Conservation (phyloP, 2,329 filamentous ascomycete species). For the Ascochyta pisi region DNA sequence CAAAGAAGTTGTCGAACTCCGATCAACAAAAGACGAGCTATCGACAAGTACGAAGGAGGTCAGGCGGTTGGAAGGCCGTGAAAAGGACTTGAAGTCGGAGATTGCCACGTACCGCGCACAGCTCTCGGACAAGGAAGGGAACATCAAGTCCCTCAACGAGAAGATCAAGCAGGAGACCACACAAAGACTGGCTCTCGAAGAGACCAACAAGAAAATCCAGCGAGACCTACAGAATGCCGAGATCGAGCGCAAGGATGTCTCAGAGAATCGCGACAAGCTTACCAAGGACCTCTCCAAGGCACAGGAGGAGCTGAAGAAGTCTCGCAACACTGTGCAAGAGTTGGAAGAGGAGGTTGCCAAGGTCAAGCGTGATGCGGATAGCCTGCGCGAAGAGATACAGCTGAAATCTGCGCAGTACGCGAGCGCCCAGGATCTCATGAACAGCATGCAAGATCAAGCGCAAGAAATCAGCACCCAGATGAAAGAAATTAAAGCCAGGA, state of each 20-base stretch:
- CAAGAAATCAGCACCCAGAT: constrained; percentile 88
- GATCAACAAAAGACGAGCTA: constrained; percentile 77
- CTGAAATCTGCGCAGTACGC: constrained; percentile 85
- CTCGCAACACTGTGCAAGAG: constrained; percentile 67
- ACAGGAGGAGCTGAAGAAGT: constrained; percentile 71
- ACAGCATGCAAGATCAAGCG: constrained; percentile 91
- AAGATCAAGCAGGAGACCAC: constrained; percentile 78
- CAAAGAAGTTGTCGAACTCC: constrained; percentile 77
- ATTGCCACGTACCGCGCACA: constrained; percentile 73
- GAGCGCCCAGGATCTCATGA: constrained; percentile 83
- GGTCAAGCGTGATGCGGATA: constrained; percentile 70
- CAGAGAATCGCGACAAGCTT: constrained; percentile 74
- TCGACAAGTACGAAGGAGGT: constrained; percentile 68
- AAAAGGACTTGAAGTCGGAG: constrained; percentile 81
- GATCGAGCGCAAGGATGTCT: constrained; percentile 78
- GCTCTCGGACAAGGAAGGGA: constrained; percentile 74
- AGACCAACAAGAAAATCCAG: constrained; percentile 74
- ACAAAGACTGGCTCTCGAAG: constrained; percentile 75
- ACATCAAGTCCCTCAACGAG: constrained; percentile 79
- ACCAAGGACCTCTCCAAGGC: constrained; percentile 72
- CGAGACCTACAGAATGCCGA: constrained; percentile 81
- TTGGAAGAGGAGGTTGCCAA: constrained; percentile 77
- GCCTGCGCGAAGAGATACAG: constrained; percentile 78
- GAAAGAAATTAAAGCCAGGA: constrained; percentile 83
- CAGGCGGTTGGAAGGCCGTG: constrained; percentile 77